Evolutionary conservation across 225 moss, liverwort and hornwort genomes (phyloP), one percentile per base, ranked within the genome.

Genomic region (Marchantia paleacea): DNA sequence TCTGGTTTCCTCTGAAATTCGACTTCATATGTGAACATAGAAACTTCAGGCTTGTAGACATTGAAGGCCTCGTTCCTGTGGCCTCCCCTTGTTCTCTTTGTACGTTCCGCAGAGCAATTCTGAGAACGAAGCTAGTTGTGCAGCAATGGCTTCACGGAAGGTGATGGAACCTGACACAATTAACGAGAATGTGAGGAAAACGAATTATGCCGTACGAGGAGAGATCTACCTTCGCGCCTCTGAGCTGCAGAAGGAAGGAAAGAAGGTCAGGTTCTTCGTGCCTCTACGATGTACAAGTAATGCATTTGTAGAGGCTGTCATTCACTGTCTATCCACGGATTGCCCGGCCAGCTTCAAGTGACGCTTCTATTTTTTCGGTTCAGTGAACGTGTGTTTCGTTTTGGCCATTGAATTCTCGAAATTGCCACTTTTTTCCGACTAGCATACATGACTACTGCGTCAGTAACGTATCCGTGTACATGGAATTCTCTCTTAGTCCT

Each of bases 141-240:
- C 50, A 47, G 64, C 83, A 84, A 84, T 74, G 78, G 92, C 87
- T 83, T 83, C 90, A 0, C 86, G 81, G 63, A 92, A 93, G 91
- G 97, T 95, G 85, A 62, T 97, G 93, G 87, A 89, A 55, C 95
- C 93, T 50, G 95, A 91, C 63, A 82, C 73, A 55, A 70, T 97
- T 80, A 97, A 97, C 81, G 87, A 89, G 81, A 97, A 97, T 88
- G 93, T 97, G 84, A 97, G 88, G 90, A 97, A 90, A 85, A 93
- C 97, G 3, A 92, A 87, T 63, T 97, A 97, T 75, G 97, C 97
- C 0, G 95, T 97, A 30, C 92, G 95, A 20, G 97, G 95, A 55
- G 97, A 97, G 88, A 90, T 97, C 0, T 97, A 97, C 82, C 82
- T 97, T 72, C 91, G 95, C 10, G 97, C 95, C 8, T 93, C 93